A percentile compares a stretch with the other conserved stretches of the same genome.
Conservation (phyloP, 1,139 yeast species). For the Groenewaldozyma sp. region DNA sequence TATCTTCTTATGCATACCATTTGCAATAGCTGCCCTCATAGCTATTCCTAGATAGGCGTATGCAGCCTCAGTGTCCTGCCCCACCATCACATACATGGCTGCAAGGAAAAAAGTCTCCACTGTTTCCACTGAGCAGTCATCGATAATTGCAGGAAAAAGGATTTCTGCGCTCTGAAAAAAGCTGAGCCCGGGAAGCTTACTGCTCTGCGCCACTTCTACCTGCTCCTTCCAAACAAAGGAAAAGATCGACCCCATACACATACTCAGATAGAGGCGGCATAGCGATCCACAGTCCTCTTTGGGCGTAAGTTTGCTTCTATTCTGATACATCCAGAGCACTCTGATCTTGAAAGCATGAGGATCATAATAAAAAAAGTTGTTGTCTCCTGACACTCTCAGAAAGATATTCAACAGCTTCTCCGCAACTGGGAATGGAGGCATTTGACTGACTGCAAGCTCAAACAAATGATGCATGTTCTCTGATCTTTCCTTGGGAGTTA, state of each 20-base stretch:
- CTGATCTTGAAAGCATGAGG: not conserved
- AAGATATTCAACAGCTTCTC: slow-evolving; percentile 3
- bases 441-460: slow-evolving; percentile 5
- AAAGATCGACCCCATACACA: slow-evolving; percentile 6
- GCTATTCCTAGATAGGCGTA: slow-evolving; percentile 7
- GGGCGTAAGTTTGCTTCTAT: not conserved
- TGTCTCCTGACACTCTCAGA: slow-evolving; percentile 5
- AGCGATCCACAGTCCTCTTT: slow-evolving; percentile 4
- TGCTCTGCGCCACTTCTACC: not conserved
- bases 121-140: slow-evolving; percentile 4
- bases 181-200: slow-evolving; percentile 3
- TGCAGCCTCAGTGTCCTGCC: slow-evolving; percentile 2
- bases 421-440: slow-evolving; percentile 3
- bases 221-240: slow-evolving; percentile 2
- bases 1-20: slow-evolving; percentile 3
- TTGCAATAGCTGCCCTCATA: slow-evolving; percentile 5
- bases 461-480: not conserved
- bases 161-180: slow-evolving; percentile 6
- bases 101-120: slow-evolving; percentile 4
- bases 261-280: slow-evolving; percentile 4
- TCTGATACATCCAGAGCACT: slow-evolving; percentile 3
- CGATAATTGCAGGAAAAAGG: slow-evolving; percentile 1
- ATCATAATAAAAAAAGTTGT: slow-evolving; percentile 7
- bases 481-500: not conserved
- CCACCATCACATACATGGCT: slow-evolving; percentile 5